Evolutionary conservation across 1,284 basidiomycete genomes (phyloP), one percentile per base, ranked within the genome.

Genomic region (Stygiomarasmius scandens): DNA sequence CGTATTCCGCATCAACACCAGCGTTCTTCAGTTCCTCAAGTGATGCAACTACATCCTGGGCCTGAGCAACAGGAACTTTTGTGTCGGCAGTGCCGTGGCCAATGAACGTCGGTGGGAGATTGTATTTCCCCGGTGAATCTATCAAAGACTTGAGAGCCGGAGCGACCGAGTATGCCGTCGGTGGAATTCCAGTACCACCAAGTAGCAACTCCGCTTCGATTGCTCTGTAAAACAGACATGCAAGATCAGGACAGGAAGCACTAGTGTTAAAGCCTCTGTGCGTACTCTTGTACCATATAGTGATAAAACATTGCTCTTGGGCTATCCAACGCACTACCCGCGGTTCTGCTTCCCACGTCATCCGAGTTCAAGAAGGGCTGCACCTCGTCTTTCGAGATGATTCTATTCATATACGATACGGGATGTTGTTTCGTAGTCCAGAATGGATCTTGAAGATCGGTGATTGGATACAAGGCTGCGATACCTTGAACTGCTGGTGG

Each of bases 251-350:
- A 19, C 14, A 12, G 14, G 14, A 16, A 48, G 5, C 12, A 41
- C 52, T 2, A 22, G 11, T 14, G 2, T 22, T 11, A 19, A 12
- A 27, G 43, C 9, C 16, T 41, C 16, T 41, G 14, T 1, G 64
- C 71, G 44, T 53, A 74, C 73, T 74, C 73, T 63, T 76, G 74
- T 2, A 76, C 64, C 74, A 76, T 76, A 55, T 73, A 76, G 49
- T 62, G 60, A 56, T 76, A 76, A 48, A 74, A 73, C 22, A 75
- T 65, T n/a, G 64, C 55, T 20, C 74, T 59, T 23, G 58, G 59
- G 27, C 66, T 68, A 22, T 73, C 71, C 36, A 62, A 20, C 0
- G 65, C 54, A 1, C 68, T 66, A 36, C 54, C 67, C 2, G 64
- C 61, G 9, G 66, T 65, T 60, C 70, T 71, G 51, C 58, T 60